Evolutionary conservation across 306 rosid genomes (phyloP).

Genomic region (Hippophae rhamnoides): DNA sequence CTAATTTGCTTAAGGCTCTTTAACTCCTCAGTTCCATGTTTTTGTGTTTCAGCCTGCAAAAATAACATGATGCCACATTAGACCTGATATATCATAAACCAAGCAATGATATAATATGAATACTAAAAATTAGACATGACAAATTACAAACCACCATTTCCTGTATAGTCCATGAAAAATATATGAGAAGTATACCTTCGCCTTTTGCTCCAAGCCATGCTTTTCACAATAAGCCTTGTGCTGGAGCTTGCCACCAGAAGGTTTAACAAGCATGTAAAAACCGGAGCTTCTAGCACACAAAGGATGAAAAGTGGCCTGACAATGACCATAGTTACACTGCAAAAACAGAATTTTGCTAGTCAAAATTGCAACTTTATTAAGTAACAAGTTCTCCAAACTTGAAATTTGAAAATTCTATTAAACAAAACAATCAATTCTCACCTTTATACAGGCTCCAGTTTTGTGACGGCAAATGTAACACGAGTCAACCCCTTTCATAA

Average conservation of each 20-base stretch:
- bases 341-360: slow-evolving; percentile 16
- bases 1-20: slow-evolving; percentile 74
- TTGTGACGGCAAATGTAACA: slow-evolving; percentile 70
- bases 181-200: slow-evolving; percentile 47
- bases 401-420: slow-evolving; percentile 4
- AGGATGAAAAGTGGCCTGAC: slow-evolving; percentile 77
- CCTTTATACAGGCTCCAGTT: slow-evolving; percentile 84
- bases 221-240: slow-evolving; percentile 95
- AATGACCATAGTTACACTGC: slow-evolving; percentile 96
- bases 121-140: slow-evolving; percentile 4
- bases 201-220: slow-evolving; percentile 81
- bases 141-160: slow-evolving; percentile 10
- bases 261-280: slow-evolving; percentile 58
- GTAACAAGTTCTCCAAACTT: slow-evolving; percentile 3
- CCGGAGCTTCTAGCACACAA: slow-evolving; percentile 89
- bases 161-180: background rate
- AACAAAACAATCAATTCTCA: slow-evolving; percentile 20
- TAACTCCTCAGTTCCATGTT: slow-evolving; percentile 81
- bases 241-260: slow-evolving; percentile 64
- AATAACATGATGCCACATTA: background rate
- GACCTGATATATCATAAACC: background rate
- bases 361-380: slow-evolving; percentile 9
- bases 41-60: slow-evolving; percentile 78
- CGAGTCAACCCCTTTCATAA: slow-evolving; percentile 47
- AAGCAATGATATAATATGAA: background rate